A percentile compares a stretch with the other conserved stretches of the same genome.
Conservation (phyloP, 305 asterid species). For the Fraxinus angustifolia region DNA sequence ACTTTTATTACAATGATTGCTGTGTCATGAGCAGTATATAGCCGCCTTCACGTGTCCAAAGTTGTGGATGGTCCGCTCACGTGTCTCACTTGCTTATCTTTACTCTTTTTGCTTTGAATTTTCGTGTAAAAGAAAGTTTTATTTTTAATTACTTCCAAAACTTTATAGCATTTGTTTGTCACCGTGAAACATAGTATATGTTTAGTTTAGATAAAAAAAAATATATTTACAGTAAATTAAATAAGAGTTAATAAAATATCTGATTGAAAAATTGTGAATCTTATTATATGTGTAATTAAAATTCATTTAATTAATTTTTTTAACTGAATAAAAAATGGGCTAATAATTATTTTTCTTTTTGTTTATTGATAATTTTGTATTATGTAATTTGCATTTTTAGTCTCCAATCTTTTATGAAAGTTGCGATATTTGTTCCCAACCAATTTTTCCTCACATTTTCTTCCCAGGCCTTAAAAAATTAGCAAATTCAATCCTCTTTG, state of each 20-base stretch:
- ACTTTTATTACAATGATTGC: background rate
- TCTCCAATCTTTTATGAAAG: background rate
- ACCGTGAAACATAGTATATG: background rate
- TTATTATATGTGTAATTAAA: background rate
- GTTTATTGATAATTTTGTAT: background rate
- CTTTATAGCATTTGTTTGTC: background rate
- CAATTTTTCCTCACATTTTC: background rate
- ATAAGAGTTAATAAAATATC: no score
- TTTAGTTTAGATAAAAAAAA: no score
- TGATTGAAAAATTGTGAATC: background rate
- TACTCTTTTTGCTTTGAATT: background rate
- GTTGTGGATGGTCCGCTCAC: background rate
- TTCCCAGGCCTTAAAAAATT: background rate
- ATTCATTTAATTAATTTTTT: background rate
- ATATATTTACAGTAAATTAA: no score
- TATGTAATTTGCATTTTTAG: background rate
- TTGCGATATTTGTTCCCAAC: background rate
- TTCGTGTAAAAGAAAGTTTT: background rate
- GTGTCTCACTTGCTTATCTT: background rate
- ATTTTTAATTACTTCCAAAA: background rate
- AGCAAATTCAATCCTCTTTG: background rate
- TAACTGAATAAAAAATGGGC: background rate
- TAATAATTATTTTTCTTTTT: background rate
- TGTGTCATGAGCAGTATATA: background rate
- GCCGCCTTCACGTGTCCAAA: background rate